Evolutionary conservation across 805 yeast genomes (phyloP), one percentile per base, ranked within the genome.

Genomic region (Groenewaldozyma tartarivorans): DNA sequence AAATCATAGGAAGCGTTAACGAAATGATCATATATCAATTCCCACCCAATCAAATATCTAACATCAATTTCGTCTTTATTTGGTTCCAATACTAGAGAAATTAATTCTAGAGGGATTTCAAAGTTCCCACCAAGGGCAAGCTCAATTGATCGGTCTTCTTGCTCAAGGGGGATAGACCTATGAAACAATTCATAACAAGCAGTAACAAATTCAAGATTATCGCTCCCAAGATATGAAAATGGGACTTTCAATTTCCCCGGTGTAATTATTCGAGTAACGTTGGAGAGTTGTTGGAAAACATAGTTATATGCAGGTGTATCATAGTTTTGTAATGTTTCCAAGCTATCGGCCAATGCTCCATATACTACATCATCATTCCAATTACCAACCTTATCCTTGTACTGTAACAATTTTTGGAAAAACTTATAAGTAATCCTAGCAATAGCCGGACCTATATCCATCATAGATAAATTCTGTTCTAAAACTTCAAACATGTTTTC

Each of bases 1-100:
- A 86, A 67, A 32, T 74, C 71, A 48, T 75, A 76, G 1, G 92
- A 75, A 4, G 81, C 71, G 43, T 77, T 75, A 39, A 71, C 68
- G 54, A 86, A 81, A 56, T 77, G 77, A 21, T 62, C 63, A 47
- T 82, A 67, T 0, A 82, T 57, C 40, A 84, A 62, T 46, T 61
- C 63, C 94, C 94, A 87, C 42, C 75, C 63, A 79, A 44, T 42
- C 26, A 51, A 35, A 26, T 43, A 51, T 16, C 43, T 18, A 52
- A 53, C 3, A 66, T 64, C 13, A 13, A 47, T 46, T 5, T 48
- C 50, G 4, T 37, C 41, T 11, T 36, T 42, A n/a, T 49, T 57
- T 5, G 46, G 51, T 7, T 48, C 60, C 2, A 41, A 37, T 5
- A 27, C 38, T 11, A 43, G 18, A 5, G 20, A 11, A 26, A 44